Base-by-base conservation (phyloP, 2,329 filamentous ascomycete genomes). In the Neocatenulostroma microsporum region DNA sequence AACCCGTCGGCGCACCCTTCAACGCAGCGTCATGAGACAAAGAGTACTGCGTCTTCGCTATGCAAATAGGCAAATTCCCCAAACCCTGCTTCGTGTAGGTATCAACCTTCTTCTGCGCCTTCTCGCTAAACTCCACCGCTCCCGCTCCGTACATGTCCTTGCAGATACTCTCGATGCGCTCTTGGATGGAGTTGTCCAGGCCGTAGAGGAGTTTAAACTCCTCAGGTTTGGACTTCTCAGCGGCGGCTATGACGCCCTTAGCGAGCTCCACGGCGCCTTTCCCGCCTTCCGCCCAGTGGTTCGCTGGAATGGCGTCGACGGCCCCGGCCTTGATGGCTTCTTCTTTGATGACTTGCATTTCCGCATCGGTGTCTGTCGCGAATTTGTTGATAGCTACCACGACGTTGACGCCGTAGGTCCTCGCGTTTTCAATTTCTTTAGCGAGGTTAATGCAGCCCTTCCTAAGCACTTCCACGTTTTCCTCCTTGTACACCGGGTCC, bases 1-100 rank as follows among this genome's bases (percentile, higher is more conserved):
- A 98, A 41, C 89, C 91, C 3, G 81, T 84, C 17, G 91, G 91
- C 7, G 91, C 91, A 45, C 91, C 91, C 75, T 98, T 98, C 53
- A 96, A 73, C 9, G 84, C 79, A 2, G 89, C 82, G 61, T 98
- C 87, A 63, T 96, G 89, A 40, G 83, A 91, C 32, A 98, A 73
- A 21, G 85, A 94, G 69, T 98, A 98, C 64, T 98, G 91, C 11
- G 91, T 98, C 79, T 98, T 98, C 45, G 91, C 91, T 48, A 96
- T 77, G 62, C 91, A 98, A 57, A 96, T 94, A 23, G 91, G 91
- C 47, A 98, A 69, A 62, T 94, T 86, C 15, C 82, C 83, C 54
- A 89, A 93, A 30, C 91, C 91, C 63, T 96, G 91, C 58, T 78
- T 78, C 21, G 84, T 88, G 66, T 96, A 98, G 6, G 81, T 88